A percentile compares a stretch with the other conserved stretches of the same genome.
Evolutionary conservation across 371 early-diverging fungal species (phyloP).

Genomic region (Syncephalastrum racemosum): DNA sequence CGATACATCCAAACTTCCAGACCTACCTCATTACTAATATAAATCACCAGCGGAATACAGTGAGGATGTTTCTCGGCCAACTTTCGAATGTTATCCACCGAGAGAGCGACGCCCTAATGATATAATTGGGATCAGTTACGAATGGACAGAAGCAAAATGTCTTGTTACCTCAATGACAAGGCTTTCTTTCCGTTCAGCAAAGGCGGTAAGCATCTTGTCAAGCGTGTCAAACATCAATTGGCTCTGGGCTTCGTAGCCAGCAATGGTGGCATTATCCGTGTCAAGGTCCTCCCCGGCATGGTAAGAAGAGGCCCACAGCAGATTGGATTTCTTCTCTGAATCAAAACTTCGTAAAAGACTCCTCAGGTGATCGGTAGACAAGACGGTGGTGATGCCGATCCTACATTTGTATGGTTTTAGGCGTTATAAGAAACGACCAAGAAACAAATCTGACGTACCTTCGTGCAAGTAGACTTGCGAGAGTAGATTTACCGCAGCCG

Average conservation of each 20-base stretch:
- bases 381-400: slow-evolving; percentile 36
- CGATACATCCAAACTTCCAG: background rate
- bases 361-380: slow-evolving; percentile 41
- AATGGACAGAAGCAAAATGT: background rate
- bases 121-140: background rate
- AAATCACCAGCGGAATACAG: slow-evolving; percentile 37
- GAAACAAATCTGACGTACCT: slow-evolving; percentile 3
- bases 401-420: slow-evolving; percentile 2
- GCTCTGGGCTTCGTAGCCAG: slow-evolving; percentile 39
- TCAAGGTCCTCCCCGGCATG: slow-evolving; percentile 24
- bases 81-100: slow-evolving; percentile 30
- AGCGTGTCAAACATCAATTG: slow-evolving; percentile 26
- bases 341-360: slow-evolving; percentile 38
- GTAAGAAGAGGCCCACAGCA: slow-evolving; percentile 41
- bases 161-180: slow-evolving; percentile 38
- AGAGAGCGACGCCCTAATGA: slow-evolving; percentile 34
- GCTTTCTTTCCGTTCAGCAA: slow-evolving; percentile 25
- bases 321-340: slow-evolving; percentile 17
- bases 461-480: slow-evolving; percentile 36
- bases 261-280: slow-evolving; percentile 10
- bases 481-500: slow-evolving; percentile 36
- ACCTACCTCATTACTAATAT: slow-evolving; percentile 36
- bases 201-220: slow-evolving; percentile 28
- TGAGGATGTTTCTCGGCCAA: slow-evolving; percentile 25
- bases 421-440: background rate